These are phyloP conservation scores for Emergomyces orientalis DNA, from an alignment of 2,329 filamentous ascomycete genomes.

Conservation along the genomic window DNA sequence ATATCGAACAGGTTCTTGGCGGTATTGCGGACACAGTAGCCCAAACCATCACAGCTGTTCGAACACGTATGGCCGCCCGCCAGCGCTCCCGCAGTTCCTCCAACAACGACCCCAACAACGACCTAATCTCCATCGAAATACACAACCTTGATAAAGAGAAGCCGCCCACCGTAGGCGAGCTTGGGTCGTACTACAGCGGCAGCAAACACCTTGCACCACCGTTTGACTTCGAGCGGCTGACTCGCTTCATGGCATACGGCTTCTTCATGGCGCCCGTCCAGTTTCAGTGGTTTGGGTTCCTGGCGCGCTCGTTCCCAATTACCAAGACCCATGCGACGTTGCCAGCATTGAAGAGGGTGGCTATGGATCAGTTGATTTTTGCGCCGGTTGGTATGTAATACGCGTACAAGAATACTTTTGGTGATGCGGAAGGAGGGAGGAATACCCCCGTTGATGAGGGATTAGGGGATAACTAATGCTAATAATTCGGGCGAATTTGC, in stretches of 20 bases:
- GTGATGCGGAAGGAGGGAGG: too few relatives aligned
- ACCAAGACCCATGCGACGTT: conserved; percentile 63
- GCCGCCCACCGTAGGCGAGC: conserved; percentile 53
- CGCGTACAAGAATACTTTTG: background rate
- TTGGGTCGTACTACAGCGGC: conserved; percentile 45
- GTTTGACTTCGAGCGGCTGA: conserved; percentile 92
- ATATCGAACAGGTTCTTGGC: conserved; percentile 57
- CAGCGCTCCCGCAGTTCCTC: conserved; percentile 43
- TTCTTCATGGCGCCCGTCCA: conserved; percentile 94
- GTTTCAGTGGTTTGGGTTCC: conserved; percentile 89
- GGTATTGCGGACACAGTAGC: conserved; percentile 95
- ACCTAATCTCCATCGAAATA: conserved; percentile 76
- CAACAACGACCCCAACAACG: conserved; percentile 39
- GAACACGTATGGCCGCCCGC: conserved; percentile 51
- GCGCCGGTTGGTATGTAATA: conserved; percentile 63
- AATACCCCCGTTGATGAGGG: too few relatives aligned
- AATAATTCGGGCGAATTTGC: too few relatives aligned
- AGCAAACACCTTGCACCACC: conserved; percentile 58
- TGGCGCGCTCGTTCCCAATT: conserved; percentile 74
- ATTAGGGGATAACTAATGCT: conserved; percentile 6
- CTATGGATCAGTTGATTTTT: conserved; percentile 86
- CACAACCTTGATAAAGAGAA: conserved; percentile 78
- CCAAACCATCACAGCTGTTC: conserved; percentile 77
- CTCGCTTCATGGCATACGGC: conserved; percentile 93
- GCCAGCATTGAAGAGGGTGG: conserved; percentile 81